A percentile compares a stretch with the other conserved stretches of the same genome.
phyloP scores from a whole-genome alignment of 2,329 filamentous ascomycete species.

The Hypoxylon sp. region DNA sequence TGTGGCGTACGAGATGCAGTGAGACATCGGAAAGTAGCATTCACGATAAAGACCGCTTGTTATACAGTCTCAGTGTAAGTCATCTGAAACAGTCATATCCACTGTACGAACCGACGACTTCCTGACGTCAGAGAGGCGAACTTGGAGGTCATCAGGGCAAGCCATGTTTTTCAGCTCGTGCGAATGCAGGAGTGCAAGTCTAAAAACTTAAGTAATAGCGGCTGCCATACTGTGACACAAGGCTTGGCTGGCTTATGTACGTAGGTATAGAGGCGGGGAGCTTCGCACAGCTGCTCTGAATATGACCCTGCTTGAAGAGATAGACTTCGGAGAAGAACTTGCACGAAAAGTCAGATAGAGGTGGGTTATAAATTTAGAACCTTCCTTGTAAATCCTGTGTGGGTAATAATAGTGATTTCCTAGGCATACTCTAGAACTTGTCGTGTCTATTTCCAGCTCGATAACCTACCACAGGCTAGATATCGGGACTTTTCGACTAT shows the following conservation, averaged over 20 bases:
- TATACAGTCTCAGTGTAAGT: not conserved
- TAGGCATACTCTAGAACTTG: not conserved
- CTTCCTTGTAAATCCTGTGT: not conserved
- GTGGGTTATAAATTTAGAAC: not conserved
- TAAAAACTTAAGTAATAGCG: too few relatives aligned
- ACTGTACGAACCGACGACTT: not conserved
- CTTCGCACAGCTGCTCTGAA: not conserved
- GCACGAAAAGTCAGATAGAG: not conserved
- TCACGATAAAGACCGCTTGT: not conserved
- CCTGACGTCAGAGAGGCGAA: not conserved
- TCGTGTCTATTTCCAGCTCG: not conserved
- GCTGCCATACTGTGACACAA: too few relatives aligned
- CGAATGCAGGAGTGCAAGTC: not conserved
- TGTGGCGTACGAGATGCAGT: not conserved
- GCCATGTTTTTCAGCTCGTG: not conserved
- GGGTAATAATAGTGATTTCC: not conserved
- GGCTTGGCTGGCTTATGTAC: not conserved
- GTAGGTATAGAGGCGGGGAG: not conserved
- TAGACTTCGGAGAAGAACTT: not conserved
- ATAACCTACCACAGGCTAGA: not conserved
- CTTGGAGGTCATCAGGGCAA: not conserved
- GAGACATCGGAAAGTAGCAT: not conserved
- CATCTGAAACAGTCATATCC: not conserved
- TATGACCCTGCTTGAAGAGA: not conserved
- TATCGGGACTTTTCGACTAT: not conserved